Evolutionary conservation across 176 grass and related monocot species (phyloP).

Genomic region (Luzula sylvatica): DNA sequence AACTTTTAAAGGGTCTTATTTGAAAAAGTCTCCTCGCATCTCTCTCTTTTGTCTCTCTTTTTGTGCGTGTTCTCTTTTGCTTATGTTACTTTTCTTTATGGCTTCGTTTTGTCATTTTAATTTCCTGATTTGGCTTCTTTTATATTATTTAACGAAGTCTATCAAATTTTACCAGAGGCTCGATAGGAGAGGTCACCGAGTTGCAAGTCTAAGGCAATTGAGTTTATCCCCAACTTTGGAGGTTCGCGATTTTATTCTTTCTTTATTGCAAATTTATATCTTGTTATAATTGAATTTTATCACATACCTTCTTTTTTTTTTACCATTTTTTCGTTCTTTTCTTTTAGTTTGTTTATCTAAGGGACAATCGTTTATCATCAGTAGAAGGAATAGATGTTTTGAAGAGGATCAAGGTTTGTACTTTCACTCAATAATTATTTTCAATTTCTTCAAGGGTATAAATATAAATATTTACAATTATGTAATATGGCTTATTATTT

Average conservation of each 20-base stretch:
- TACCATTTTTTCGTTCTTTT: conserved; percentile 5
- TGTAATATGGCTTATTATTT: conserved; percentile 16
- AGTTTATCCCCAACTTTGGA: conserved; percentile 67
- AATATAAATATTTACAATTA: not conserved
- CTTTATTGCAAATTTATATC: not conserved
- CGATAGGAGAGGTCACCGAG: conserved; percentile 81
- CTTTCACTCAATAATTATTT: not conserved
- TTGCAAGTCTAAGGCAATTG: conserved; percentile 64
- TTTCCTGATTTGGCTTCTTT: not conserved
- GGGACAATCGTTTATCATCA: conserved; percentile 87
- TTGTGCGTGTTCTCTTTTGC: too few species aligned
- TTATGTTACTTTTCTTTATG: conserved; percentile 1
- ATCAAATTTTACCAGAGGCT: conserved; percentile 40
- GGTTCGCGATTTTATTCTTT: conserved; percentile 30
- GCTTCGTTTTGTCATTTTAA: not conserved
- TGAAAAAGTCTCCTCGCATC: conserved; percentile 1
- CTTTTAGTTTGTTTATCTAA: conserved; percentile 96
- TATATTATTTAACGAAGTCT: conserved; percentile 1
- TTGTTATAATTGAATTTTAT: conserved; percentile 2
- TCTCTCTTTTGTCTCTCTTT: conserved; percentile 10
- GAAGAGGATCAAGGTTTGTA: conserved; percentile 72
- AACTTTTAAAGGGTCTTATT: conserved; percentile 1
- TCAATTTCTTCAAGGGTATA: conserved; percentile 13
- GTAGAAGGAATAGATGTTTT: conserved; percentile 82
- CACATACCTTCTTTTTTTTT: not conserved